These are phyloP conservation scores for Pistacia atlantica DNA, from an alignment of 345 rosid species.

Conservation along the genomic window DNA sequence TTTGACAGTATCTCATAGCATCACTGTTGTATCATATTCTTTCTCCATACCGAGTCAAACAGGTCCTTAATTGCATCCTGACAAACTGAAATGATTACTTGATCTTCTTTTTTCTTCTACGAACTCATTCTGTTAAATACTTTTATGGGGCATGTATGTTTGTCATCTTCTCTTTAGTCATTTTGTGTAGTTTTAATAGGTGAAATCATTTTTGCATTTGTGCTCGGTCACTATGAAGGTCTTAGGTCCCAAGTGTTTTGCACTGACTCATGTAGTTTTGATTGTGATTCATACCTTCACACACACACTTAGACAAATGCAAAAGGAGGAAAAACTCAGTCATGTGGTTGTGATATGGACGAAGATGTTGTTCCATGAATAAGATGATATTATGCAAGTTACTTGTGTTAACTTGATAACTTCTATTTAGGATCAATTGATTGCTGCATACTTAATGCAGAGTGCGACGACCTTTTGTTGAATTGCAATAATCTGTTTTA, in stretches of 20 bases:
- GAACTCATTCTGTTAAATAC: not conserved
- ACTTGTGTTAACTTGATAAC: conserved; percentile 5
- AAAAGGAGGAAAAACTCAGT: not conserved
- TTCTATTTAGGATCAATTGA: not conserved
- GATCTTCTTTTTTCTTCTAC: not conserved
- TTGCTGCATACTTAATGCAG: no score
- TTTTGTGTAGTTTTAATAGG: not conserved
- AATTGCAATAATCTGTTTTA: not conserved
- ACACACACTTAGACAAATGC: not conserved
- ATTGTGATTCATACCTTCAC: not conserved
- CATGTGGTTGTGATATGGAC: not conserved
- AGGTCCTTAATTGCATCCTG: no score
- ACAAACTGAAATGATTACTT: not conserved
- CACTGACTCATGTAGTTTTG: not conserved
- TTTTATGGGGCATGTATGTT: not conserved
- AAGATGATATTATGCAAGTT: not conserved
- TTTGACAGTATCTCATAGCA: not conserved
- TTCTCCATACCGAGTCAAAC: no score
- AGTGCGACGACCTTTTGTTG: not conserved
- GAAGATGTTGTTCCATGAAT: not conserved
- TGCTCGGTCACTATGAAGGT: not conserved
- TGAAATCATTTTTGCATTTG: not conserved
- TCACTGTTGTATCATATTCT: no score
- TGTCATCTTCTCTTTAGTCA: not conserved
- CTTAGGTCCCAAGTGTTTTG: not conserved